phyloP scores from a whole-genome alignment of 257 asterid species.

The Solanum medicagineum region DNA sequence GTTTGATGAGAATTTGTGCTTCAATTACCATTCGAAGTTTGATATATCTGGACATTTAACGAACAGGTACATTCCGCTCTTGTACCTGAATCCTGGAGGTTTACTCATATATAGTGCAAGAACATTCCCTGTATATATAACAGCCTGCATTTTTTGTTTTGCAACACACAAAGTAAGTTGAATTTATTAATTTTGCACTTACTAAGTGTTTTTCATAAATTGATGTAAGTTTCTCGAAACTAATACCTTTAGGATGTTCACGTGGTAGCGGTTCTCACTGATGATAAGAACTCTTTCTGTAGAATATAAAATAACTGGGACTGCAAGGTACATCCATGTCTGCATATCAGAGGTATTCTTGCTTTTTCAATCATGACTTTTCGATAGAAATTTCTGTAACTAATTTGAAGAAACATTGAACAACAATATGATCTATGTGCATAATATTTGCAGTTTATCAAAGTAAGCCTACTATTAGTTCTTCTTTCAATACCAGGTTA shows the following conservation, averaged over 20 bases:
- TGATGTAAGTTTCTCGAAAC: neutral
- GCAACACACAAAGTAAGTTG: neutral
- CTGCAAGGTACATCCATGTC: slow-evolving; percentile 86
- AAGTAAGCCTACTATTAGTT: neutral
- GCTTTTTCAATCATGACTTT: neutral
- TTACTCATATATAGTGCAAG: slow-evolving; percentile 77
- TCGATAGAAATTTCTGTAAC: neutral
- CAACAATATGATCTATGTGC: neutral
- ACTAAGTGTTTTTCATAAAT: neutral
- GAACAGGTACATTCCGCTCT: slow-evolving; percentile 93
- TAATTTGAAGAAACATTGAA: neutral
- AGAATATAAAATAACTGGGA: slow-evolving; percentile 48
- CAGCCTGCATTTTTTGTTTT: slow-evolving; percentile 43
- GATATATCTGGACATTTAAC: slow-evolving; percentile 82
- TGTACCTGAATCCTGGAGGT: slow-evolving; percentile 74
- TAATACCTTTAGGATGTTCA: slow-evolving; percentile 48
- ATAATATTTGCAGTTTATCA: neutral
- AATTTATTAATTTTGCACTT: neutral
- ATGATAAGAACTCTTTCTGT: slow-evolving; percentile 54
- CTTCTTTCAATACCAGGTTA: neutral
- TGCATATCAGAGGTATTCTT: slow-evolving; percentile 8
- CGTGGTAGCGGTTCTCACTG: slow-evolving; percentile 43
- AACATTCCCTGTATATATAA: slow-evolving; percentile 73
- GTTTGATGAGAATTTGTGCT: neutral
- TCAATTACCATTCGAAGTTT: slow-evolving; percentile 59